These are phyloP conservation scores for Sphaerulina vaccinii DNA, from an alignment of 2,329 filamentous ascomycete genomes.

Conservation along the genomic window DNA sequence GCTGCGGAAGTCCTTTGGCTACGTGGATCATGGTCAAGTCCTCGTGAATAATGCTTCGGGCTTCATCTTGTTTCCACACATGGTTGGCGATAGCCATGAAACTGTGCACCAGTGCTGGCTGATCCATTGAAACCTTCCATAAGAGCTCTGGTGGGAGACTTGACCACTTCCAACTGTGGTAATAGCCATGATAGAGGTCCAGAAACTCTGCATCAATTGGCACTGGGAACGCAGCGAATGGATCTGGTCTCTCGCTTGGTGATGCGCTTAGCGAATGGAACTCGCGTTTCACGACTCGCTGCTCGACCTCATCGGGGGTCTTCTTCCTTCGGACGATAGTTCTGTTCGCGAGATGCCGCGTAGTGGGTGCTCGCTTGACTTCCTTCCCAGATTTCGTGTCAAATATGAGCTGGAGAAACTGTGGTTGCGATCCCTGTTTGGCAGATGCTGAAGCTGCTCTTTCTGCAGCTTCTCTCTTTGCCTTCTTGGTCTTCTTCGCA, in stretches of 20 bases:
- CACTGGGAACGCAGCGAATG: constrained; percentile 22
- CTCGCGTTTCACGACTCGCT: constrained; percentile 11
- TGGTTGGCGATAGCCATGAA: constrained; percentile 22
- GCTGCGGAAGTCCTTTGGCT: constrained; percentile 8
- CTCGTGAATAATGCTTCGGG: constrained; percentile 13
- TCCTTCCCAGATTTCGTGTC: constrained; percentile 18
- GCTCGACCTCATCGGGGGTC: not conserved
- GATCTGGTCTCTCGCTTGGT: constrained; percentile 16
- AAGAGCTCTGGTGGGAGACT: constrained; percentile 10
- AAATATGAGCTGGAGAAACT: constrained; percentile 16
- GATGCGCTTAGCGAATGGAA: constrained; percentile 19
- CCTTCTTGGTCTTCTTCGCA: constrained; percentile 4
- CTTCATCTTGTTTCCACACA: constrained; percentile 20
- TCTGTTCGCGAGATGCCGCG: not conserved
- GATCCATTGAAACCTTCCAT: constrained; percentile 15
- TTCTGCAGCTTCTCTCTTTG: not conserved
- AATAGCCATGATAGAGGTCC: constrained; percentile 17
- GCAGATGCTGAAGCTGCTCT: not conserved
- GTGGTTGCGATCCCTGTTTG: not conserved
- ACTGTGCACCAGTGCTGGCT: constrained; percentile 18
- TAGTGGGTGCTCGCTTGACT: constrained; percentile 7
- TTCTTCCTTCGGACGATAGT: not conserved
- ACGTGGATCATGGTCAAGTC: constrained; percentile 18
- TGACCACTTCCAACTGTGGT: constrained; percentile 14
- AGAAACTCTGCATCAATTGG: constrained; percentile 13